A percentile compares a stretch with the other conserved stretches of the same genome.
Conservation (phyloP, 805 yeast genomes). For the Lachancea cidri region DNA sequence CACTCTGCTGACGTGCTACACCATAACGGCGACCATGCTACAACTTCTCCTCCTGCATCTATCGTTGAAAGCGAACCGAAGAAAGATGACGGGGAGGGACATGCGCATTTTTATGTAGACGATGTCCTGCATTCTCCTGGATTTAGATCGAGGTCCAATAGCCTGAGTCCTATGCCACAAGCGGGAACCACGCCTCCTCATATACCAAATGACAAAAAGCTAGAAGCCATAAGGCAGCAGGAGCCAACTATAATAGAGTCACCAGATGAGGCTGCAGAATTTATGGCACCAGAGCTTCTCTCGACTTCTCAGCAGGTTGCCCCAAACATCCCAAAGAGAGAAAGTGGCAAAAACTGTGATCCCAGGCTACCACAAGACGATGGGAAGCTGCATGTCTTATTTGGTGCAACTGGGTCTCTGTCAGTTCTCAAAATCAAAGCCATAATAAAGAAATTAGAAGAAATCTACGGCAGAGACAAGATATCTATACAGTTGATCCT, state of each 20-base stretch:
- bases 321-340: conserved; percentile 34
- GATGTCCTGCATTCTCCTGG: conserved; percentile 20
- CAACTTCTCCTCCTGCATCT: conserved; percentile 1
- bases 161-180: conserved; percentile 21
- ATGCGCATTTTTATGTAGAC: conserved; percentile 62
- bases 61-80: conserved; percentile 2
- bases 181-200: conserved; percentile 7
- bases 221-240: conserved; percentile 4
- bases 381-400: conserved; percentile 76
- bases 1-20: conserved; percentile 10
- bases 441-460: conserved; percentile 75
- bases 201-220: conserved; percentile 5
- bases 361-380: conserved; percentile 73
- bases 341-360: conserved; percentile 47
- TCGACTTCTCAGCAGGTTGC: conserved; percentile 12
- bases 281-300: conserved; percentile 1
- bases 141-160: conserved; percentile 18
- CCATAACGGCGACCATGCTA: conserved; percentile 5
- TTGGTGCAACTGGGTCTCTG: conserved; percentile 87
- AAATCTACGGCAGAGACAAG: conserved; percentile 66
- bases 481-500: conserved; percentile 81
- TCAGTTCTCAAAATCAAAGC: conserved; percentile 76
- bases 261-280: conserved; percentile 4
- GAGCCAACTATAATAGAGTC: conserved; percentile 5
- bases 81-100: conserved; percentile 40